These are phyloP conservation scores for Cercospora sp. DNA, from an alignment of 2,329 filamentous ascomycete species.

Conservation along the genomic window DNA sequence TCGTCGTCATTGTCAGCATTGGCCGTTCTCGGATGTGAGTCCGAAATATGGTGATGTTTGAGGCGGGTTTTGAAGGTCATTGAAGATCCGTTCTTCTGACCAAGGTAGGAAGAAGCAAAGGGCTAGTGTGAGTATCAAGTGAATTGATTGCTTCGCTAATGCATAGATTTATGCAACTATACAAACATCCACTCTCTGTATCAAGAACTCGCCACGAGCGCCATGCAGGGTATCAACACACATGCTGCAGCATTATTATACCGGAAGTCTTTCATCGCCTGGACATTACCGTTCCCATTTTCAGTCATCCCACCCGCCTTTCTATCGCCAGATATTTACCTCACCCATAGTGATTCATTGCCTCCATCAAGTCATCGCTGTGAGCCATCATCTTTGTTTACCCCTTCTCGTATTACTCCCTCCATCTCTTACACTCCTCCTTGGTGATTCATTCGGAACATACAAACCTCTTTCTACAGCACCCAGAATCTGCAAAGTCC, in stretches of 20 bases:
- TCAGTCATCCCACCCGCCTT: neutral
- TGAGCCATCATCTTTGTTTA: neutral
- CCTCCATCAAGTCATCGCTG: neutral
- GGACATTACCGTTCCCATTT: neutral
- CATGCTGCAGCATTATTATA: neutral
- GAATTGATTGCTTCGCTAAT: neutral
- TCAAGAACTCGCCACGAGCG: neutral
- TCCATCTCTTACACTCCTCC: neutral
- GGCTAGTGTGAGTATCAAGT: no score
- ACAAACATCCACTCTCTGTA: neutral
- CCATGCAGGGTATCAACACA: neutral
- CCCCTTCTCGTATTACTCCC: neutral
- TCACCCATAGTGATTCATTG: neutral
- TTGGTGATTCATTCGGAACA: conserved; percentile 1
- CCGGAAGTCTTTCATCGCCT: neutral
- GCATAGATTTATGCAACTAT: neutral
- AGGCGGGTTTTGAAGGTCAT: neutral
- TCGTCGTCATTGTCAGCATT: neutral
- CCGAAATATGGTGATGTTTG: neutral
- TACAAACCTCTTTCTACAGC: conserved; percentile 19
- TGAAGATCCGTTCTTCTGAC: neutral
- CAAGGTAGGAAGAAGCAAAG: no score
- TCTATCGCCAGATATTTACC: neutral
- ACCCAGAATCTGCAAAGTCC: conserved; percentile 27
- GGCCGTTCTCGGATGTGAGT: neutral